Conservation (phyloP, 208 protist species). For the Leishmania arabica region DNA sequence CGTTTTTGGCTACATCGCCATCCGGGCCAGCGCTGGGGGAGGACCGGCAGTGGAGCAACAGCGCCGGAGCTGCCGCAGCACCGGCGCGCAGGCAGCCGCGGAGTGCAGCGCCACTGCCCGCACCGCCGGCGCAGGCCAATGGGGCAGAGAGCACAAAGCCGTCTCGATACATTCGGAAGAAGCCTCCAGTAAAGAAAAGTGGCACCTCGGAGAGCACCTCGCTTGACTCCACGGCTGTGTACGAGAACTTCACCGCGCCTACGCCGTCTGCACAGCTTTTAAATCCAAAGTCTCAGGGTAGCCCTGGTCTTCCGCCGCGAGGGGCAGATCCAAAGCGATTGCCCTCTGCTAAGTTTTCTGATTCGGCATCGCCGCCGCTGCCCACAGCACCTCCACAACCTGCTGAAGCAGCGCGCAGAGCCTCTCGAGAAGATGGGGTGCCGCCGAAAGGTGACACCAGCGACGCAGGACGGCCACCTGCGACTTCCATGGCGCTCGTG, state of each 20-base stretch:
- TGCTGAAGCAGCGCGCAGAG: not conserved
- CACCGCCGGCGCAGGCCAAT: not conserved
- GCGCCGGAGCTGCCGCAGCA: not conserved
- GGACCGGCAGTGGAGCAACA: not conserved
- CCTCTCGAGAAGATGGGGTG: not conserved
- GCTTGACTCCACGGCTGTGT: too few relatives aligned
- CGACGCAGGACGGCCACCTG: not conserved
- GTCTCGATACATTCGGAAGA: constrained; percentile 1
- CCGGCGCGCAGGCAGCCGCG: not conserved
- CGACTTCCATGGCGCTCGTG: not conserved
- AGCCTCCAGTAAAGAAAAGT: not conserved
- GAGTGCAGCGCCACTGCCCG: not conserved
- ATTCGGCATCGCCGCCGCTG: not conserved
- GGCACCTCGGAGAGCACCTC: not conserved
- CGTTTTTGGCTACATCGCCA: not conserved
- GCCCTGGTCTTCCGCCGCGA: not conserved
- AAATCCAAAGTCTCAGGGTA: not conserved
- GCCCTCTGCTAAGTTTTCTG: not conserved
- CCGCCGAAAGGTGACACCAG: not conserved
- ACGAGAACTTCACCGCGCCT: not conserved
- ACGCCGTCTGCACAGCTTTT: not conserved
- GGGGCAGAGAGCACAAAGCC: not conserved
- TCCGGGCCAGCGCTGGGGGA: too few relatives aligned
- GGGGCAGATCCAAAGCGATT: not conserved
- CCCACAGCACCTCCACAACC: not conserved